Evolutionary conservation across 148 eudicot genomes (phyloP).

Genomic region (Arbutus unedo): DNA sequence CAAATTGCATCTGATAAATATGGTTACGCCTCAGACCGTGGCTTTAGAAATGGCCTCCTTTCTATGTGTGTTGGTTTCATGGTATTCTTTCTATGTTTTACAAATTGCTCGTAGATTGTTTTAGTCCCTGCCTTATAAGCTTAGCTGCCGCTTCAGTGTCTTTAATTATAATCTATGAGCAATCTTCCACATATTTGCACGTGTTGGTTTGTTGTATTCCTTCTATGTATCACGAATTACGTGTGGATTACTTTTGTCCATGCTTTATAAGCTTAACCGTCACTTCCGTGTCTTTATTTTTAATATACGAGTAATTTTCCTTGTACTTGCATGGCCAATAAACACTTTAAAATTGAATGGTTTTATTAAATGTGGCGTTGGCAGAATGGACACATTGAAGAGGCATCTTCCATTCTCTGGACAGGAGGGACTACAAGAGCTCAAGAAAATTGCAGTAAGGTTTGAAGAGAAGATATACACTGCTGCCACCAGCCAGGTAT

Average conservation of each 20-base stretch:
- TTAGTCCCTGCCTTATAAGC: no score
- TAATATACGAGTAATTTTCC: not conserved
- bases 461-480: conserved; percentile 82
- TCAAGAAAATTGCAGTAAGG: conserved; percentile 68
- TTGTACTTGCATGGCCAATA: not conserved
- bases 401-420: conserved; percentile 74
- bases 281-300: conserved; percentile 1
- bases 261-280: not conserved
- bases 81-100: no score
- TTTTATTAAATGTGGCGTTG: not conserved
- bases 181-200: no score
- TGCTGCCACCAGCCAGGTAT: conserved; percentile 81
- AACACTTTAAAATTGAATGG: not conserved
- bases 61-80: not conserved
- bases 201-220: no score
- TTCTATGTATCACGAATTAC: not conserved
- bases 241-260: not conserved
- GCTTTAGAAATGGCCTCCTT: not conserved
- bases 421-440: conserved; percentile 67
- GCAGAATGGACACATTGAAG: conserved; percentile 75
- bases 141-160: no score
- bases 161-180: no score
- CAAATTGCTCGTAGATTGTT: no score
- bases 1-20: conserved; percentile 1
- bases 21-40: not conserved